These are phyloP conservation scores for Plasmodium adleri DNA, from an alignment of 169 alveolate genomes.

Conservation along the genomic window DNA sequence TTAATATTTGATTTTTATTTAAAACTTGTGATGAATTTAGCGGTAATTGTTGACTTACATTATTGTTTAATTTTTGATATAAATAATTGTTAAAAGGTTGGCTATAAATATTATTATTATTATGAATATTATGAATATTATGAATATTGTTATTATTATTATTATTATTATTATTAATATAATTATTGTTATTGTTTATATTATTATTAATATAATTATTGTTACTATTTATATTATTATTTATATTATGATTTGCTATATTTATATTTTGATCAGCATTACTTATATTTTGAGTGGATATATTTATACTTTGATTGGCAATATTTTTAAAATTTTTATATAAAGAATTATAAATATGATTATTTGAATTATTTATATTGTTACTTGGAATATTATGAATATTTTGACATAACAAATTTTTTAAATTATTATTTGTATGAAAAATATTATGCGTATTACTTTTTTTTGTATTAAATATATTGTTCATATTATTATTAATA, in stretches of 20 bases:
- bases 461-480: conserved; percentile 9
- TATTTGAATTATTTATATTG: background rate
- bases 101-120: background rate
- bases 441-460: background rate
- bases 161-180: background rate
- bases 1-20: background rate
- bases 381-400: background rate
- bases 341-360: too few relatives aligned
- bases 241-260: too few relatives aligned
- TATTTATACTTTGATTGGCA: background rate
- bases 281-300: too few relatives aligned
- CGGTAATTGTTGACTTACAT: background rate
- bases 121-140: background rate
- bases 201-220: background rate
- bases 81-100: conserved; percentile 2
- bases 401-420: background rate
- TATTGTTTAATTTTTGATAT: background rate
- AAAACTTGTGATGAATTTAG: background rate
- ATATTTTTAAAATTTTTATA: background rate
- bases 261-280: too few relatives aligned
- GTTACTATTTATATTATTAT: background rate
- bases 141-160: background rate
- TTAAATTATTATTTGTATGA: background rate
- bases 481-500: conserved; percentile 13
- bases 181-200: background rate